phyloP scores from a whole-genome alignment of 208 protist genomes.

The Acanthamoeba castellanii region DNA sequence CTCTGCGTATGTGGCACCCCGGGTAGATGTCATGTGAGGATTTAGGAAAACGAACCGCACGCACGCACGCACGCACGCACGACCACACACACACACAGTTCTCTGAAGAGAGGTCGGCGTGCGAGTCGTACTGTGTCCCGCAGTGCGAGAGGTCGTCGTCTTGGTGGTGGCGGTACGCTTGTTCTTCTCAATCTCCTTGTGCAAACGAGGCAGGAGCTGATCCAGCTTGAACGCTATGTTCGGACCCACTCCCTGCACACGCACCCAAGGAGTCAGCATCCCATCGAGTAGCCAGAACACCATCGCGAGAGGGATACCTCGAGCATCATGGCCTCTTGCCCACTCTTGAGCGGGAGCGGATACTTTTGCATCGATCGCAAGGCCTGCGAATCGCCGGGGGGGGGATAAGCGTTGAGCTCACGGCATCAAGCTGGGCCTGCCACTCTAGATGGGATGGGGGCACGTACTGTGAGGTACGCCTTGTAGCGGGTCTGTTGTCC shows the following conservation, averaged over 20 bases:
- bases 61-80: not conserved
- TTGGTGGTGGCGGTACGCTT: not conserved
- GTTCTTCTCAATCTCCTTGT: conserved; percentile 49
- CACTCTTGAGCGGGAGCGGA: conserved; percentile 58
- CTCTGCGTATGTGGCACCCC: not conserved
- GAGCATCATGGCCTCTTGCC: conserved; percentile 21
- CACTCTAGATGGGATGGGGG: not conserved
- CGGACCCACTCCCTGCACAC: not conserved
- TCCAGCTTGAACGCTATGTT: conserved; percentile 1
- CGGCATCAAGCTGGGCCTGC: not conserved
- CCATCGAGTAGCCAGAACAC: not conserved
- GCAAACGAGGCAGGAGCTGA: conserved; percentile 34
- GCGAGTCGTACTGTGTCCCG: too few species aligned
- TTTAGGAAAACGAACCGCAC: not conserved
- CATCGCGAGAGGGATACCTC: not conserved
- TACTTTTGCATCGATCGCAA: conserved; percentile 42
- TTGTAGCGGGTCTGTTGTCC: not conserved
- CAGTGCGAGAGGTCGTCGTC: not conserved
- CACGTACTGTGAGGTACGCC: not conserved
- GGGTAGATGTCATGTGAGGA: not conserved
- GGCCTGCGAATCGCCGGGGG: not conserved
- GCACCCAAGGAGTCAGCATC: not conserved
- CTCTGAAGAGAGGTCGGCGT: not conserved
- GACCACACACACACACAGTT: not conserved
- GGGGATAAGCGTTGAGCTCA: not conserved